Conservation (phyloP, 306 rosid species). For the Biancaea sappan region DNA sequence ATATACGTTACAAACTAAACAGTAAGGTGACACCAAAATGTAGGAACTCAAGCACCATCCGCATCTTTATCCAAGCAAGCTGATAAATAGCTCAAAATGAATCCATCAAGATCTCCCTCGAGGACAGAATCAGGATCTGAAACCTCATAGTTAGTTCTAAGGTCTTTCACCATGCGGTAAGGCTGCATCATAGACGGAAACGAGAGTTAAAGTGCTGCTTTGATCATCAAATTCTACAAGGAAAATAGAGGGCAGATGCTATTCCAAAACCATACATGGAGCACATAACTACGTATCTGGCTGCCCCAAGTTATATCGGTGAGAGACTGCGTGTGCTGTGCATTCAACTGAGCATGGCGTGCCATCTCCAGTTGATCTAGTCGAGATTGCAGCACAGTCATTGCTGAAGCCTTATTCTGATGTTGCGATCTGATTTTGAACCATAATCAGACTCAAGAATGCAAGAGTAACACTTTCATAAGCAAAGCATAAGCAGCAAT, state of each 20-base stretch:
- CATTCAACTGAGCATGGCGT: slow-evolving; percentile 85
- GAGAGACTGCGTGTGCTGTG: slow-evolving; percentile 83
- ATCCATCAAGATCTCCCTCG: slow-evolving; percentile 86
- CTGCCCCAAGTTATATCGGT: slow-evolving; percentile 96
- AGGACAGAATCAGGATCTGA: slow-evolving; percentile 91
- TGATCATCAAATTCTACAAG: slow-evolving; percentile 4
- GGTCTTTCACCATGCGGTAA: slow-evolving; percentile 95
- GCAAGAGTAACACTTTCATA: slow-evolving; percentile 3
- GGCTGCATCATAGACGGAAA: slow-evolving; percentile 63
- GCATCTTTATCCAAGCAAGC: slow-evolving; percentile 77
- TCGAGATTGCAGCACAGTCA: slow-evolving; percentile 93
- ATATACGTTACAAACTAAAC: too few species aligned
- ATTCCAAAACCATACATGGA: slow-evolving; percentile 66
- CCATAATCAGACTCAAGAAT: slow-evolving; percentile 18
- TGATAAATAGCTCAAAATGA: slow-evolving; percentile 83
- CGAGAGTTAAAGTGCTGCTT: slow-evolving; percentile 18
- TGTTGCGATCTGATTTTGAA: slow-evolving; percentile 79
- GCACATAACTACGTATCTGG: slow-evolving; percentile 95
- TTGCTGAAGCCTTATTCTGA: slow-evolving; percentile 88
- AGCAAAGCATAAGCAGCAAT: background rate
- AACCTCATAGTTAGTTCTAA: slow-evolving; percentile 89
- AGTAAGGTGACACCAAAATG: too few species aligned
- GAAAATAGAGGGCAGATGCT: slow-evolving; percentile 10
- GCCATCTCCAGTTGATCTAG: slow-evolving; percentile 90
- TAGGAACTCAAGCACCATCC: slow-evolving; percentile 34